Evolutionary conservation across 2,329 filamentous ascomycete species (phyloP).

Genomic region (Fusarium nygamai): DNA sequence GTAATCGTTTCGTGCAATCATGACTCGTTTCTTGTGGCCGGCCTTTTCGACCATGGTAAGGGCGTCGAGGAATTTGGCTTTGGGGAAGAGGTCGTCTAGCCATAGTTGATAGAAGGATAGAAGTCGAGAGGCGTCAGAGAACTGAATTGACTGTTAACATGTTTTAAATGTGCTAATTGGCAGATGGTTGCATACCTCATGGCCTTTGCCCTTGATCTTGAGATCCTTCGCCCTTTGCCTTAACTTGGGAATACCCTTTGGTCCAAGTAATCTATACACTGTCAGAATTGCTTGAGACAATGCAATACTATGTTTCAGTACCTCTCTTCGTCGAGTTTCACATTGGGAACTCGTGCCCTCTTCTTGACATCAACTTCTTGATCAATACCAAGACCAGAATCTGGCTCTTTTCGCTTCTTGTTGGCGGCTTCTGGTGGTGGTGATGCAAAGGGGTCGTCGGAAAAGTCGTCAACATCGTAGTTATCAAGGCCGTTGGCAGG

Average conservation of each 20-base stretch:
- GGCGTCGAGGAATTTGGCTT: conserved; percentile 92
- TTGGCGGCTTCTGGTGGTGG: conserved; percentile 52
- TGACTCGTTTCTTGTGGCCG: conserved; percentile 84
- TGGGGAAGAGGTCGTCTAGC: conserved; percentile 95
- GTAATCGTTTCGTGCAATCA: conserved; percentile 80
- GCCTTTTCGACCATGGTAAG: conserved; percentile 91
- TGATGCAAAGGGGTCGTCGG: conserved; percentile 60
- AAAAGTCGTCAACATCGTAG: conserved; percentile 72
- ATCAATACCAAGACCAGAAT: conserved; percentile 78
- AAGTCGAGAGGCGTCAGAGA: conserved; percentile 82
- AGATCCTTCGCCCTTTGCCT: conserved; percentile 76
- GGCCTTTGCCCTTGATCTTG: conserved; percentile 90
- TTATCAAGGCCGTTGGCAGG: conserved; percentile 70
- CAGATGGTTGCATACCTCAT: conserved; percentile 72
- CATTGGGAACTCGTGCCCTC: conserved; percentile 74
- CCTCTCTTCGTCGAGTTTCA: conserved; percentile 88
- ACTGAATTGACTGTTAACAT: conserved; percentile 59
- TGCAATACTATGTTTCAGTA: conserved; percentile 45
- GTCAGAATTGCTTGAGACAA: neutral
- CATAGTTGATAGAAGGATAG: conserved; percentile 94
- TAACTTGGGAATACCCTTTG: conserved; percentile 84
- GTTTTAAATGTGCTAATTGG: neutral
- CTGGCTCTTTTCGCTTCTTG: conserved; percentile 61
- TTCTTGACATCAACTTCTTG: conserved; percentile 86
- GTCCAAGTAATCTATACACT: conserved; percentile 75